Evolutionary conservation across 345 rosid genomes (phyloP).

Genomic region (Geranium brycei): DNA sequence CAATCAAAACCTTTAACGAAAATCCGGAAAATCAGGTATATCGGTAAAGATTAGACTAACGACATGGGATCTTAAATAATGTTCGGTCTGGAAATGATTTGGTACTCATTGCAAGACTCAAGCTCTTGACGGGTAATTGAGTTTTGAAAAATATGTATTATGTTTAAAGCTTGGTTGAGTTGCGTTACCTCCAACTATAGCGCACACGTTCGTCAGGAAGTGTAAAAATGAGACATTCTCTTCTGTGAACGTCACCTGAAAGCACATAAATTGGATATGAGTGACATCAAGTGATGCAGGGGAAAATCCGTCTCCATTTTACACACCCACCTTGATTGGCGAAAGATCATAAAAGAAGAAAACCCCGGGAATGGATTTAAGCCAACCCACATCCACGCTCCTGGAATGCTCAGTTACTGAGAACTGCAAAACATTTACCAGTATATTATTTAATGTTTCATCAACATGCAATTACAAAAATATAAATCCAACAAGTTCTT

Average conservation of each 20-base stretch:
- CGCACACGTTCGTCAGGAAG: conserved; percentile 84
- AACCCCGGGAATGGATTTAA: conserved; percentile 72
- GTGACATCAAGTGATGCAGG: neutral
- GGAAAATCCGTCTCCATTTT: neutral
- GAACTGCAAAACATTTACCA: conserved; percentile 32
- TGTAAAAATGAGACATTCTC: conserved; percentile 76
- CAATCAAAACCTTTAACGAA: neutral
- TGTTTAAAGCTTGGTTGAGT: neutral
- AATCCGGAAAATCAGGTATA: neutral
- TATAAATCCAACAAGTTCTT: neutral
- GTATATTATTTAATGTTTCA: neutral
- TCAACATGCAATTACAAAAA: conserved; percentile 2
- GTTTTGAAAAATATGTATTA: no score
- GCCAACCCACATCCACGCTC: conserved; percentile 35
- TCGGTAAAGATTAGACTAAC: neutral
- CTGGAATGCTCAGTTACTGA: conserved; percentile 93
- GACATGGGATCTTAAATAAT: neutral
- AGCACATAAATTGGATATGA: conserved; percentile 8
- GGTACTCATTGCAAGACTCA: no score
- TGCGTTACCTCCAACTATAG: conserved; percentile 68
- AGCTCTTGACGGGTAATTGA: no score
- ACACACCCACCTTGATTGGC: conserved; percentile 67
- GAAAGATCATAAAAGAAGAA: conserved; percentile 98
- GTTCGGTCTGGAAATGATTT: neutral
- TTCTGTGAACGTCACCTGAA: conserved; percentile 74